These are phyloP conservation scores for Debaryomyces fabryi DNA, from an alignment of 1,139 yeast species.

Conservation along the genomic window DNA sequence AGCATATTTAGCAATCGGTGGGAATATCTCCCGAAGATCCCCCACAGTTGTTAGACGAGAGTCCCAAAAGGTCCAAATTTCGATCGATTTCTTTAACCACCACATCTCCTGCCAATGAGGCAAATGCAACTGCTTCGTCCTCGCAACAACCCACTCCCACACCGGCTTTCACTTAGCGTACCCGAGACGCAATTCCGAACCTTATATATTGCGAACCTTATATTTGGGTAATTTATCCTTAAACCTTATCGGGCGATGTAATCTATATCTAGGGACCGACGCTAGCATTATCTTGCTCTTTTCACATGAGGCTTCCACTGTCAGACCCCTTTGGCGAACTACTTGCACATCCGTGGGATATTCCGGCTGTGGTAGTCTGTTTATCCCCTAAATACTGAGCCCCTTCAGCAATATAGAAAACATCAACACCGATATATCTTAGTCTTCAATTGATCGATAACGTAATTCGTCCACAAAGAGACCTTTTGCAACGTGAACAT, in stretches of 20 bases:
- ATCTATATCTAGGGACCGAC: background rate
- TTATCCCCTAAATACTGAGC: background rate
- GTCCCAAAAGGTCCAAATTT: background rate
- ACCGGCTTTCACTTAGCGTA: background rate
- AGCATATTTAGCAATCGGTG: too few relatives aligned
- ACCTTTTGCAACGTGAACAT: too few relatives aligned
- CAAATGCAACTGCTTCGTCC: background rate
- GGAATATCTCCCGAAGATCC: background rate
- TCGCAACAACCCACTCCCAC: background rate
- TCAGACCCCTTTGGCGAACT: background rate
- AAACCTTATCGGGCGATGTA: background rate
- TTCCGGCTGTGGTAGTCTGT: background rate
- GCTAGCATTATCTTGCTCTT: background rate
- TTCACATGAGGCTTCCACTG: background rate
- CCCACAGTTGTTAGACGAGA: background rate
- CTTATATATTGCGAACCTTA: background rate
- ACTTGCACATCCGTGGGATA: background rate
- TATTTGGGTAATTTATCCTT: background rate
- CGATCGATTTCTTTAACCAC: background rate
- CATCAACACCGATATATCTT: too few relatives aligned
- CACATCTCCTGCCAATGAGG: background rate
- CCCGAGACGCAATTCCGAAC: background rate
- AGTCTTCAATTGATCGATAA: too few relatives aligned
- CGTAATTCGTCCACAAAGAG: too few relatives aligned
- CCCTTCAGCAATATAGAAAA: background rate